Base-by-base conservation (phyloP, 108 stramenopile species). In the Cyclotella distinguenda region DNA sequence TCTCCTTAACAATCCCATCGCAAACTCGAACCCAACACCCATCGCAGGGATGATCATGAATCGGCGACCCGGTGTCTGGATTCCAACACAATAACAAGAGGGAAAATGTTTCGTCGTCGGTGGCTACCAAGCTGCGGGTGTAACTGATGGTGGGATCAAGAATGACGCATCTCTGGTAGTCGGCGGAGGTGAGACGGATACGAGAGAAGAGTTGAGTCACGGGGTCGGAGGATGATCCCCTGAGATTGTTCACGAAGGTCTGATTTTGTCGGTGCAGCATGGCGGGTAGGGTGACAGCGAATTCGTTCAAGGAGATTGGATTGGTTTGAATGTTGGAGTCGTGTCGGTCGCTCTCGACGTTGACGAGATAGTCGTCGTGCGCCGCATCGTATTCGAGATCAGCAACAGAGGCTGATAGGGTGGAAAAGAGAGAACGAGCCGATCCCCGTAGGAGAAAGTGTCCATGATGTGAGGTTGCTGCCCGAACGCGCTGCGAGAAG, bases 31-130 rank as follows among this genome's bases (percentile, higher is more conserved):
- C 53, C 90, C 87, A 93, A 68, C 96, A 96, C 33, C 93, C 94
- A 49, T 94, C 91, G 49, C 90, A 84, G 10, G 84, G 86, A 72
- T 88, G 92, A 73, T 86, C 86, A 74, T 88, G 89, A 60, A 89
- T 86, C 2, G 84, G 87, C 1, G 84, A 85, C 54, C 65, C 76
- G 42, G 68, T 62, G 9, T 53, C 76, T 22, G 93, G 82, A 64
- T 83, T 93, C 96, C 96, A 96, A 76, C 96, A 96, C 18, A 96
- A 57, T 33, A 96, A 48, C 48, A 96, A 58, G 36, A 95, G 67
- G 2, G 91, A 88, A 63, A 86, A 96, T 0, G 77, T 76, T 73
- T 81, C 58, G 40, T 80, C 26, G 55, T 95, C 94, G 2, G 91
- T 91, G 0, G 91, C 78, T 49, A 95, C 68, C 39, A 95, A 65